These are phyloP conservation scores for Pholiota conissans DNA, from an alignment of 768 basidiomycete species.

Conservation along the genomic window DNA sequence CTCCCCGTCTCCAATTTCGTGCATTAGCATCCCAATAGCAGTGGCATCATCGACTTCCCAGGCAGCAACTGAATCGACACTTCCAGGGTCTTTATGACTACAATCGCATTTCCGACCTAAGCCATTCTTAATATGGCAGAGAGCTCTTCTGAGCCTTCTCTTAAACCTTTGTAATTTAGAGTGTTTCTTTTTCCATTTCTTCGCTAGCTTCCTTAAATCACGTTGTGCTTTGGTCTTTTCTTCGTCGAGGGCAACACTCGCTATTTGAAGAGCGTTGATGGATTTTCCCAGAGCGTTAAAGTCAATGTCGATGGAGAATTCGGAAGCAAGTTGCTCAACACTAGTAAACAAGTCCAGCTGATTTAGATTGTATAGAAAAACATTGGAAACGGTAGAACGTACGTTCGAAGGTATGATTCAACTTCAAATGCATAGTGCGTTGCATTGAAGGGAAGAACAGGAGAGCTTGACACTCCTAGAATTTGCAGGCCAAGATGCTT, in stretches of 20 bases:
- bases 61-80: background rate
- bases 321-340: slow-evolving; percentile 44
- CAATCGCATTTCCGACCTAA: slow-evolving; percentile 16
- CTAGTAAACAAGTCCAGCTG: slow-evolving; percentile 24
- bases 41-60: slow-evolving; percentile 10
- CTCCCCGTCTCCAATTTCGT: slow-evolving; percentile 11
- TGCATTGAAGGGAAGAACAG: slow-evolving; percentile 70
- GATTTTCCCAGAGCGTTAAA: slow-evolving; percentile 44
- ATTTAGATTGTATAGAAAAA: background rate
- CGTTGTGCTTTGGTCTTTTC: slow-evolving; percentile 55
- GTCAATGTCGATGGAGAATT: slow-evolving; percentile 23
- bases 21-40: slow-evolving; percentile 16
- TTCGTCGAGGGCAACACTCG: slow-evolving; percentile 53
- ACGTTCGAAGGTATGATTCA: slow-evolving; percentile 57
- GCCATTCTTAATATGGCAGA: slow-evolving; percentile 14
- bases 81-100: slow-evolving; percentile 1
- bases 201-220: slow-evolving; percentile 43
- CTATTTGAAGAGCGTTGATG: slow-evolving; percentile 44
- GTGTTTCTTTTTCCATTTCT: slow-evolving; percentile 27
- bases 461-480: slow-evolving; percentile 56
- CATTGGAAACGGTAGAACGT: slow-evolving; percentile 12
- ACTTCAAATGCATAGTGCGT: slow-evolving; percentile 71
- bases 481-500: slow-evolving; percentile 64
- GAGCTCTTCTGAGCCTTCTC: slow-evolving; percentile 1
- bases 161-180: slow-evolving; percentile 10